Base-by-base conservation (phyloP, 768 basidiomycete genomes). In the Hortiboletus campestris region DNA sequence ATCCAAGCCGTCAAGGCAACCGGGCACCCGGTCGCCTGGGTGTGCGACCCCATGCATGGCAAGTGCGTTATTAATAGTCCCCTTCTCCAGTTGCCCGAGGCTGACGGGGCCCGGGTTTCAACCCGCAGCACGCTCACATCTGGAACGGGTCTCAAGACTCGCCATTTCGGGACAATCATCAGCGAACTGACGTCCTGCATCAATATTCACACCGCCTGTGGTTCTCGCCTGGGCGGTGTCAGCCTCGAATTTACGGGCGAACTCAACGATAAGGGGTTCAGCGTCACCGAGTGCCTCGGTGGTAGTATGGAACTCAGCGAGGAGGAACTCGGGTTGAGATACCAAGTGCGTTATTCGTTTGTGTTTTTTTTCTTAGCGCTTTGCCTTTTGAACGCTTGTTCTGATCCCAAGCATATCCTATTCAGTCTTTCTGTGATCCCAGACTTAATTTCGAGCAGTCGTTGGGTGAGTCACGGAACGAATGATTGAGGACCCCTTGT, bases 41-140 rank as follows among this genome's bases (percentile, higher is more conserved):
- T 95, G 47, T 95, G 91, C 66, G 97, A 98, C 73, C 94, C 95
- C 3, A 98, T 98, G 96, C 96, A 98, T 63, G 96, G 95, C 76
- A 97, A 98, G 93, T 94, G 66, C 63, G 90, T 80, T 42, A 34
- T 56, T 45, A 49, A 31, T 47, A 32, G 7, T 12, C 16, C 19
- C 5, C 51, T 40, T 48, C 31, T 45, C 48, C 39, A 35, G 50
- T 14, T 34, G 7, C 32, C 47, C 35, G 40, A 11, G 11, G 6
- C 54, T 61, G 32, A 57, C 28, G 28, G n/a, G 10, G 7, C 19
- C 9, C 31, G 8, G 6, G 11, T 7, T 38, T 25, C 16, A 44
- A 41, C 38, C 2, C 17, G 13, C 57, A 96, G 92, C 75, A 98
- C 95, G 2, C 81, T 87, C 52, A 90, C 90, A 1, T 91, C 93